Evolutionary conservation across 148 eudicot genomes (phyloP), one percentile per base, ranked within the genome.

Genomic region (Arctostaphylos glauca): DNA sequence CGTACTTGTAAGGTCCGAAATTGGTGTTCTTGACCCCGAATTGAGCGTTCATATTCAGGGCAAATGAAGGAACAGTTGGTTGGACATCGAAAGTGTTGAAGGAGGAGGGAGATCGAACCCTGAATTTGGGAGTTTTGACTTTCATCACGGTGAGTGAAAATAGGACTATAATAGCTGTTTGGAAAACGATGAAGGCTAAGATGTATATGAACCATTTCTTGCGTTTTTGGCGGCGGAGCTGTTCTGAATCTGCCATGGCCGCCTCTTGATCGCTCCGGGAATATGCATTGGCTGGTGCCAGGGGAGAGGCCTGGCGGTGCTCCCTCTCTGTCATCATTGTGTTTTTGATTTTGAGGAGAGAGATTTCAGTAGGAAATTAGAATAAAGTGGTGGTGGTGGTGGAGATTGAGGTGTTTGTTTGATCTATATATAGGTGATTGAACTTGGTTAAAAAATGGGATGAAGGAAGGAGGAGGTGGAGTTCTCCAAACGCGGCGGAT

Each of bases 11-110:
- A 3, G 58, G 82, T 3, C 82, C 82, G 25, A 67, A 80, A 10
- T 68, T 80, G 47, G 82, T 50, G 54, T 86, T 86, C 80, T 79
- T 86, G 47, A 86, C 53, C 9, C 49, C 59, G 21, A 86, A 60
- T 55, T 82, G 74, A 52, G 77, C 77, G 4, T 62, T 79, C 48
- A 85, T 60, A 7, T 9, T 60, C 10, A 79, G 21, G 80, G 46
- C 9, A n/a, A 82, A 86, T 0, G 82, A 73, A 9, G 82, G 2
- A 49, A 25, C 31, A 0, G 80, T 6, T 16, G n/a, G 21, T 0
- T 5, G 44, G 67, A 77, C 31, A 6, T 77, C 15, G 16, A 38
- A 12, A 0, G 6, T 58, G 6, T 15, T 14, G 2, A 78, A 38
- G 0, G 31, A 31, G 3, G 80, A 7, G 9, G 71, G 23, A 3